Base-by-base conservation (phyloP, 768 basidiomycete genomes). In the Psilocybe azurescens region DNA sequence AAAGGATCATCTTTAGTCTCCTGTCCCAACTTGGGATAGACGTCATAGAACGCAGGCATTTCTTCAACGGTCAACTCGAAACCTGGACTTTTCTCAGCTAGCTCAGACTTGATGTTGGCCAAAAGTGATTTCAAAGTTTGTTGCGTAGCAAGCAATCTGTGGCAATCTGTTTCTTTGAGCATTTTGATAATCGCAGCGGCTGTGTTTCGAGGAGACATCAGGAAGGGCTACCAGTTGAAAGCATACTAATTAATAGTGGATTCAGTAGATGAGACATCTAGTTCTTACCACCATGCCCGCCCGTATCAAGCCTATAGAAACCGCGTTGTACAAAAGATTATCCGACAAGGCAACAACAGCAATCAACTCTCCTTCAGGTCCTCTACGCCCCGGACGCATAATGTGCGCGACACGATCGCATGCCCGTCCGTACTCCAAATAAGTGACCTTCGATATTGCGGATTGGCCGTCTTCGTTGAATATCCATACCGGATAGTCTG, bases 341-440 rank as follows among this genome's bases (percentile, higher is more conserved):
- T 76, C 70, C 0, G 76, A 69, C 10, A 74, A 70, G 3, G 75
- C 75, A 9, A 81, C 69, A 6, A 83, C 65, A 0, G 75, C 79
- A 4, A 82, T 60, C 3, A 80, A 70, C 20, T 69, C 69, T 9
- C 73, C 74, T n/a, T 78, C 73, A 1, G 64, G 61, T 1, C 77
- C 70, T 36, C 53, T 55, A 2, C 77, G 72, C 16, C 64, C 62
- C 0, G 80, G 81, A 14, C 78, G 72, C 11, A 83, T 48, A 20
- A 67, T 61, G 62, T 79, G 78, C 0, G 81, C 81, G 24, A 78
- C 69, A 14, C 81, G 76, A 59, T 83, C 78, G 46, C 74, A 75
- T 8, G 82, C 83, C 9, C 78, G 76, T 16, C 73, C 75, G 63
- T 83, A 84, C 56, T 84, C 81, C 7, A 80, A 58, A 53, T 76